Percentiles rank a stretch among this genome's conserved stretches.
phyloP scores from a whole-genome alignment of 192 early-diverging fungal species.

The Dissophora globulifera region DNA sequence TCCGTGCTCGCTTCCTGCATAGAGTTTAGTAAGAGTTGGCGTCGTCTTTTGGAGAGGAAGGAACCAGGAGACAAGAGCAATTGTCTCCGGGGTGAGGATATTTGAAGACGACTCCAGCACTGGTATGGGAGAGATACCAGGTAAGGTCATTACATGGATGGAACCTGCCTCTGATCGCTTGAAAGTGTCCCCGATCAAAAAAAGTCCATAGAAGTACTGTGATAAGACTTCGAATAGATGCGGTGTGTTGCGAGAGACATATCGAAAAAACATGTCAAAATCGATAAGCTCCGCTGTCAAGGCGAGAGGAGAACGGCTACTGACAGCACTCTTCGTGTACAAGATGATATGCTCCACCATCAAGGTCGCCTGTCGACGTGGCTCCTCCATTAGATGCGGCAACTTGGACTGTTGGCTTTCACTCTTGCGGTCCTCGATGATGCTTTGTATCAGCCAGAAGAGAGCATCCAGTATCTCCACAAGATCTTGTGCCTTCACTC shows the following conservation, averaged over 20 bases:
- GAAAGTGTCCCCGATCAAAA: conserved; percentile 53
- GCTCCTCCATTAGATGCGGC: neutral
- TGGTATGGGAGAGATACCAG: conserved; percentile 16
- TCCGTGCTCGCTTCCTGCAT: conserved; percentile 60
- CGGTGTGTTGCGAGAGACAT: conserved; percentile 48
- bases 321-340: conserved; percentile 3
- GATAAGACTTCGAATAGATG: conserved; percentile 55
- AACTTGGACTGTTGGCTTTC: neutral
- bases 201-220: conserved; percentile 58
- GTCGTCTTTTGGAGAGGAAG: conserved; percentile 43
- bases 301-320: conserved; percentile 10
- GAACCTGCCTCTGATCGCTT: neutral
- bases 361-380: too few relatives aligned
- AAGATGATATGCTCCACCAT: conserved; percentile 46
- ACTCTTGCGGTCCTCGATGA: conserved; percentile 3
- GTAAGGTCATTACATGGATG: neutral
- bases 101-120: conserved; percentile 30
- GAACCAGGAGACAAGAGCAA: conserved; percentile 58
- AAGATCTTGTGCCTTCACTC: conserved; percentile 32
- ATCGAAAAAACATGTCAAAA: conserved; percentile 37
- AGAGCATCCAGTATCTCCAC: conserved; percentile 31
- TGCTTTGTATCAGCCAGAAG: conserved; percentile 28
- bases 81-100: conserved; percentile 51
- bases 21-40: conserved; percentile 54
- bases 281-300: conserved; percentile 25